Base-by-base conservation (phyloP, 441 rosid species). In the Adansonia rubrostipa region DNA sequence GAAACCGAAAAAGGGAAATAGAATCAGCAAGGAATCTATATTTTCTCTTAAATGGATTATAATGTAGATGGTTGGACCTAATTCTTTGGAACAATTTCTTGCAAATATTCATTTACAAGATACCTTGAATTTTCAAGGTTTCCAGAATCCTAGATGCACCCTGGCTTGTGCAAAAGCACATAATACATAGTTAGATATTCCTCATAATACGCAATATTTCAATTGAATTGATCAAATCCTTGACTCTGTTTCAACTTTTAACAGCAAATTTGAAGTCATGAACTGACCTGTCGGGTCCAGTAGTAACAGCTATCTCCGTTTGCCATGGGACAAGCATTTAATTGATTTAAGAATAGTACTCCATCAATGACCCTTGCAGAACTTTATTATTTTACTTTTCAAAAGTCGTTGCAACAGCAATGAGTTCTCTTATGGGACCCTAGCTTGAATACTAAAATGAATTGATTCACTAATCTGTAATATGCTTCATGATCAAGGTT, bases 301-400 rank as follows among this genome's bases (percentile, higher is more conserved):
- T 11, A 58, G 63, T 11, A 62, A 24, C 17, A 13, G n/a, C 66
- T 3, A 24, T 4, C 15, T 20, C 33, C 45, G 5, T 44, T 67
- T 44, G 13, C 33, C 71, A 45, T 65, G 1, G 71, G 48, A 44
- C 71, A 17, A 44, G 36, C 71, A 67, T 67, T 36, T 66, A 66
- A 9, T 65, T 9, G 15, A 24, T 61, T 62, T 5, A 28, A 44
- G 44, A 42, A 48, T 10, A 3, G 15, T 11, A 48, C 10, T 11
- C 15, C 53, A 48, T 48, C 0, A 28, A 28, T 28, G 33, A 28
- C 22, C 70, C 13, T n/a, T 40, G 19, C 67, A 62, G 5, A 62
- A 62, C 5, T 0, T 33, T 0, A 7, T 15, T 14, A 1, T 53
- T 15, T 63, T 64, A 36, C 48, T 36, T 64, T 64, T 36, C 45